Conservation (phyloP, 2,329 filamentous ascomycete species). For the Cucurbitaria berberidis region DNA sequence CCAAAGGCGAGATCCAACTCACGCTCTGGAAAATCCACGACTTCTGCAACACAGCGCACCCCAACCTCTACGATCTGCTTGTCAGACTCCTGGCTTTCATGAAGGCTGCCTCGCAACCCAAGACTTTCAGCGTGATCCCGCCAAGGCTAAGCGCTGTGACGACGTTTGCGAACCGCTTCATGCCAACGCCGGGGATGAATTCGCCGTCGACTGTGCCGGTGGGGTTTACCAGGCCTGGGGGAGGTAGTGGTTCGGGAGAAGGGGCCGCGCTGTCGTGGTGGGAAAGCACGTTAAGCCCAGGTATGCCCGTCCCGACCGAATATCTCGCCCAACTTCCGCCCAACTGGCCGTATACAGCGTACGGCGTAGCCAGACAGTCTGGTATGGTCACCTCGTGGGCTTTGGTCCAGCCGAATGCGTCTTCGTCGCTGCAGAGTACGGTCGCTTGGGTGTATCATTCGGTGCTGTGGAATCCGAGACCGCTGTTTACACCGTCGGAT, state of each 20-base stretch:
- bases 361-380: not conserved
- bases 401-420: conserved; percentile 2
- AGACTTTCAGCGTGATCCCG: not conserved
- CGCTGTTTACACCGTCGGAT: not conserved
- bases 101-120: not conserved
- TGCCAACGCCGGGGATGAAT: not conserved
- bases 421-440: not conserved
- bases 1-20: not conserved
- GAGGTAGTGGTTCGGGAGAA: not conserved
- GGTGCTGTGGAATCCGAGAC: conserved; percentile 7
- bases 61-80: conserved; percentile 2
- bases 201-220: not conserved
- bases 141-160: not conserved
- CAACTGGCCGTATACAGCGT: conserved; percentile 18
- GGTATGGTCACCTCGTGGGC: conserved; percentile 1
- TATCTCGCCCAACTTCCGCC: conserved; percentile 13
- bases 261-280: not conserved
- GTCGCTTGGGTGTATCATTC: conserved; percentile 8
- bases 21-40: conserved; percentile 2
- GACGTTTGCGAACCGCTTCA: not conserved
- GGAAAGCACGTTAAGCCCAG: not conserved
- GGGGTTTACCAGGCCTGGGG: not conserved
- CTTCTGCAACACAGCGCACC: conserved; percentile 7
- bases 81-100: not conserved
- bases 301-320: conserved; percentile 2